Percentiles rank a stretch among this genome's conserved stretches.
Evolutionary conservation across 108 stramenopile genomes (phyloP).

Genomic region (Heterococcus sp.): DNA sequence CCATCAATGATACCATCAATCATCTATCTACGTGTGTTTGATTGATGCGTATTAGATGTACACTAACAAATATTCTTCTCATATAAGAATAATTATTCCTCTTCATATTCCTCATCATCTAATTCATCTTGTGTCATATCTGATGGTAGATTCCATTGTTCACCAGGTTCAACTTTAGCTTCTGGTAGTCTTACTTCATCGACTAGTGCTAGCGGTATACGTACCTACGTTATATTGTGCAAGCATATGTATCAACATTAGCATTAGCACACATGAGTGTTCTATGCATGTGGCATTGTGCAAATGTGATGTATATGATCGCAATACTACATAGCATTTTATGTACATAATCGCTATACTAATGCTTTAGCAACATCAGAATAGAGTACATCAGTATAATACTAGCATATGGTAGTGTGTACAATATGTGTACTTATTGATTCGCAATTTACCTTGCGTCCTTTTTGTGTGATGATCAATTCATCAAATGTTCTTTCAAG

Average conservation of each 20-base stretch:
- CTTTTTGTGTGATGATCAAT: constrained; percentile 14
- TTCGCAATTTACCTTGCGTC: constrained; percentile 23
- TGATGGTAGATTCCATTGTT: too few relatives aligned
- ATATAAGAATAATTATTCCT: too few relatives aligned
- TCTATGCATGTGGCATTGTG: neutral
- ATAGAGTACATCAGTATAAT: too few relatives aligned
- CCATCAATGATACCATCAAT: too few relatives aligned
- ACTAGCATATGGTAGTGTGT: too few relatives aligned
- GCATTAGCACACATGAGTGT: neutral
- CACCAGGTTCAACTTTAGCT: neutral
- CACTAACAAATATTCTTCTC: too few relatives aligned
- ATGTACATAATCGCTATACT: neutral
- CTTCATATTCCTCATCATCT: too few relatives aligned
- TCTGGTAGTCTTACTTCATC: neutral
- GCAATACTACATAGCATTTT: neutral
- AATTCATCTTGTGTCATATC: too few relatives aligned
- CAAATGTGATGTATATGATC: neutral
- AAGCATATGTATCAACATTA: neutral
- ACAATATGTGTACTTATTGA: too few relatives aligned
- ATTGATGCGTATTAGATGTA: too few relatives aligned
- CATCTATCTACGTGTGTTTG: too few relatives aligned
- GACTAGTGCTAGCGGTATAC: neutral
- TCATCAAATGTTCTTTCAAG: constrained; percentile 40
- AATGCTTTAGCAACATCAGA: neutral
- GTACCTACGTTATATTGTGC: neutral